Evolutionary conservation across 2,329 filamentous ascomycete genomes (phyloP), one percentile per base, ranked within the genome.

Genomic region (Colletotrichum somersetense): DNA sequence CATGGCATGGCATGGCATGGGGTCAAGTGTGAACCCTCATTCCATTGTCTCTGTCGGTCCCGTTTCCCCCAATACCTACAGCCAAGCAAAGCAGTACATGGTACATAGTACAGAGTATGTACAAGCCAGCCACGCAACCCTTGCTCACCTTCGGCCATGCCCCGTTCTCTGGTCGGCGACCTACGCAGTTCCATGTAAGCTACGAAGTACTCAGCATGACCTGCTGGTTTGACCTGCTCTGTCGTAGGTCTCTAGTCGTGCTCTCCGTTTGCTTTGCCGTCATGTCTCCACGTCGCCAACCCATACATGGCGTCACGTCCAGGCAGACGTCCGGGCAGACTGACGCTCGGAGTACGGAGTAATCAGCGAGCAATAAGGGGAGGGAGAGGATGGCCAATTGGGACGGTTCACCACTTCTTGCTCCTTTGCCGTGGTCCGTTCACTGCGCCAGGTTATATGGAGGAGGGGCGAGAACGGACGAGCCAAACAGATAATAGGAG

Each of bases 141-240:
- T 30, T 38, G 44, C 42, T 20, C 42, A 3, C 40, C 14, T 30
- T 44, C 8, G 14, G 30, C 0, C 35, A 2, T 8, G 10, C 56
- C 61, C 63, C 46, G 67, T 62, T 57, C 67, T 14, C 68, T 57
- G 56, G 52, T 50, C 52, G 23, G 38, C 62, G 58, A 44, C 50
- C 58, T 35, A 42, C 1, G 18, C 14, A 1, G 18, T 3, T 4
- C 8, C 8, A 11, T 38, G 11, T 11, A 38, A 11, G 57, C 58
- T 35, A 40, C 10, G 12, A 4, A 12, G 12, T 11, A 11, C 11
- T 6, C 44, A 46, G 55, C 42, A 56, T 56, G 57, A 62, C 56
- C 63, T 40, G 30, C 63, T 40, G 30, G 53, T 30, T 38, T 44
- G 33, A 16, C 16, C 33, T 35, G 57, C 20, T 57, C 8, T n/a